These are phyloP conservation scores for Carex myosuroides DNA, from an alignment of 176 grass and related monocot genomes.

Conservation along the genomic window DNA sequence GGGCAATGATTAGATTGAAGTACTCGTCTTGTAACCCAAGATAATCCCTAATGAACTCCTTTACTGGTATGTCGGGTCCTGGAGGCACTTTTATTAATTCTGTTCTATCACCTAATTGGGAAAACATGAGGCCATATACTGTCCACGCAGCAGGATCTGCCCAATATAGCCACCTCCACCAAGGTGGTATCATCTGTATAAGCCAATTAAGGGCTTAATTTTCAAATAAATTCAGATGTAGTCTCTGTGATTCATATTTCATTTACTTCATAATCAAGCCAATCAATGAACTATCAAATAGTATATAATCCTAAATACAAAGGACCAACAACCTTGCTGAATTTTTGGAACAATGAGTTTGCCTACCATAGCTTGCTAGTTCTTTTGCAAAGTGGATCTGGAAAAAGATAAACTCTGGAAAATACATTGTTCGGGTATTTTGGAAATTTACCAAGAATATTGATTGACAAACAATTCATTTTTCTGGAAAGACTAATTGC, in stretches of 20 bases:
- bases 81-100: slow-evolving; percentile 24
- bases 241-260: background rate
- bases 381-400: background rate
- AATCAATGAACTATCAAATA: background rate
- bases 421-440: background rate
- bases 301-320: background rate
- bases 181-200: slow-evolving; percentile 42
- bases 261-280: background rate
- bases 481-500: background rate
- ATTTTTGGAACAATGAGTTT: background rate
- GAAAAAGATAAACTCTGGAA: background rate
- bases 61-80: slow-evolving; percentile 20
- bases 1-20: slow-evolving; percentile 27
- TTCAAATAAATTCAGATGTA: background rate
- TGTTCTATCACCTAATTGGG: slow-evolving; percentile 31
- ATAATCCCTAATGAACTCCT: slow-evolving; percentile 30
- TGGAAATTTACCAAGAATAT: background rate
- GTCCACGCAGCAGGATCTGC: slow-evolving; percentile 40
- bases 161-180: slow-evolving; percentile 63
- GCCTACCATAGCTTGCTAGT: background rate
- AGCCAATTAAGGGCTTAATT: background rate
- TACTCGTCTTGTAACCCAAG: slow-evolving; percentile 28
- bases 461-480: background rate
- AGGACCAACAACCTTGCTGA: background rate
- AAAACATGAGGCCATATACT: slow-evolving; percentile 41